These are phyloP conservation scores for Geotrichum citri-aurantii DNA, from an alignment of 1,139 yeast species.

Conservation along the genomic window DNA sequence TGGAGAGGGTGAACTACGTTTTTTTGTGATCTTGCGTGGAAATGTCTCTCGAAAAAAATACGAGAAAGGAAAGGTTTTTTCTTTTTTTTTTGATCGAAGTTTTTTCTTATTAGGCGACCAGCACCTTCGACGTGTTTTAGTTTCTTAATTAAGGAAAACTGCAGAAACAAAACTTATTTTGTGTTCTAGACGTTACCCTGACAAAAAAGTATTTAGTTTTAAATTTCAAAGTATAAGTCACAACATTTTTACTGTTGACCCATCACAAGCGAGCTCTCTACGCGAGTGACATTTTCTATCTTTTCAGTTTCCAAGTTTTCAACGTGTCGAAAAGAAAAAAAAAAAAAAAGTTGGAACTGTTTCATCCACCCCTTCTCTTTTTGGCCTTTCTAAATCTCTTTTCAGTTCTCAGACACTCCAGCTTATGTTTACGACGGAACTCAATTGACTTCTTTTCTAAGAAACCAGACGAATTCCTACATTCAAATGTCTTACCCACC, in stretches of 20 bases:
- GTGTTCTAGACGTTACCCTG: not conserved
- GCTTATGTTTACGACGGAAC: not conserved
- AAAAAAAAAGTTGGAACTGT: not conserved
- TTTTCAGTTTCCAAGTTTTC: not conserved
- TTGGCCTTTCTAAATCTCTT: not conserved
- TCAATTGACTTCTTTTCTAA: not conserved
- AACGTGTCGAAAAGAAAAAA: not conserved
- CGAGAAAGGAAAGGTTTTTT: not conserved
- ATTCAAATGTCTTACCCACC: not conserved
- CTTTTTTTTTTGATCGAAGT: not conserved
- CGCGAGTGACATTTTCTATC: not conserved
- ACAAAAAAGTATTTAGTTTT: not conserved
- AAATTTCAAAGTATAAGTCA: not conserved
- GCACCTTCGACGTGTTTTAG: not conserved
- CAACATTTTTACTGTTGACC: not conserved
- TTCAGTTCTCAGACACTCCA: not conserved
- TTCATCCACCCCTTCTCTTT: not conserved
- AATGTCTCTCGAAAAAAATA: not conserved
- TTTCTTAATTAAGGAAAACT: not conserved
- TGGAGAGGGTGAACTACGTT: not conserved
- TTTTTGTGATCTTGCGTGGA: not conserved
- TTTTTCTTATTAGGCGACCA: not conserved
- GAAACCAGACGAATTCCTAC: not conserved
- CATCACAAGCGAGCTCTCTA: not conserved
- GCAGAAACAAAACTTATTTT: not conserved